Percentiles rank a stretch among this genome's conserved stretches.
Evolutionary conservation across 495 filamentous ascomycete genomes (phyloP).

Genomic region (Penicillium waksmanii): DNA sequence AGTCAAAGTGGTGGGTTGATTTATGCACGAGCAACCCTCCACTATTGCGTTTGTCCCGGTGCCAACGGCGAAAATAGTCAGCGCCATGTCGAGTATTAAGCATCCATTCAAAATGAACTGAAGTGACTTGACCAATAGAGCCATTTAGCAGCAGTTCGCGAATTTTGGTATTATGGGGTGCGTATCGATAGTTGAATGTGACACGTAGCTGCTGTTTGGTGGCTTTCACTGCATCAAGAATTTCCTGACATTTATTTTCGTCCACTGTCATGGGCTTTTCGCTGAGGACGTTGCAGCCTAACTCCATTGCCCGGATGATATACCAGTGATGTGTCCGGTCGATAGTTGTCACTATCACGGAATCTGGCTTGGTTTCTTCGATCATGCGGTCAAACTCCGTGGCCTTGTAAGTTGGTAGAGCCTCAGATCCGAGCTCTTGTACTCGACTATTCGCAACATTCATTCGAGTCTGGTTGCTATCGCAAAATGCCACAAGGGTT

Average conservation of each 20-base stretch:
- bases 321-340: slow-evolving; percentile 61
- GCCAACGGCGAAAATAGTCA: slow-evolving; percentile 65
- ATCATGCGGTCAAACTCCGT: slow-evolving; percentile 59
- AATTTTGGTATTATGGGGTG: slow-evolving; percentile 40
- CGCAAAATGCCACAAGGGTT: slow-evolving; percentile 50
- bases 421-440: slow-evolving; percentile 20
- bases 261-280: slow-evolving; percentile 67
- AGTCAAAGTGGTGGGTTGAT: slow-evolving; percentile 40
- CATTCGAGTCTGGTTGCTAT: slow-evolving; percentile 38
- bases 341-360: slow-evolving; percentile 61
- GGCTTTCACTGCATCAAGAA: slow-evolving; percentile 37
- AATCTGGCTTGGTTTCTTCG: slow-evolving; percentile 54
- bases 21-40: slow-evolving; percentile 52
- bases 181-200: slow-evolving; percentile 42
- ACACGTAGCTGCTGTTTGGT: slow-evolving; percentile 32
- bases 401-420: slow-evolving; percentile 54
- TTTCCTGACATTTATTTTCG: slow-evolving; percentile 52
- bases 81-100: slow-evolving; percentile 62
- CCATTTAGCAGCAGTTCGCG: slow-evolving; percentile 49
- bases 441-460: slow-evolving; percentile 32
- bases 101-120: slow-evolving; percentile 64
- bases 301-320: slow-evolving; percentile 56
- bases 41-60: slow-evolving; percentile 60
- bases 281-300: slow-evolving; percentile 59
- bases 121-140: slow-evolving; percentile 55